Conservation (phyloP, 2,329 filamentous ascomycete species). For the Venturia carpophila region DNA sequence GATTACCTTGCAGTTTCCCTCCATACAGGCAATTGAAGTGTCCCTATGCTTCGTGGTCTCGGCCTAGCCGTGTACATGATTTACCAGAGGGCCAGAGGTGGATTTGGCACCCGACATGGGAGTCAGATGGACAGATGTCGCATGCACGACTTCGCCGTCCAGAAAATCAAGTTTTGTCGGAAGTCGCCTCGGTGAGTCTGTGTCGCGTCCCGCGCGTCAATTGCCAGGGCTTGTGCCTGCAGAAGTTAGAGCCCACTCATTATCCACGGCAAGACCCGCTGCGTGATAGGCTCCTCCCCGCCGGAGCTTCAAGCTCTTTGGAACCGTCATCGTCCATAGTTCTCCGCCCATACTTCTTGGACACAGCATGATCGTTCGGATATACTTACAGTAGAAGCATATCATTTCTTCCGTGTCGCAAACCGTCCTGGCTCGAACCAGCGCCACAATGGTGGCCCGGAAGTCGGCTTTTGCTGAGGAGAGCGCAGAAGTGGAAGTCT, state of each 20-base stretch:
- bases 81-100: background rate
- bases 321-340: background rate
- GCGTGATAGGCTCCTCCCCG: background rate
- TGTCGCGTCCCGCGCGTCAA: background rate
- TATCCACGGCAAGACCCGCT: background rate
- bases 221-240: background rate
- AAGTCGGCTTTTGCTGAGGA: slow-evolving; percentile 53
- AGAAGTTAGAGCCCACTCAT: background rate
- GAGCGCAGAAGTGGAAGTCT: slow-evolving; percentile 59
- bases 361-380: background rate
- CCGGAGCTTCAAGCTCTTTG: background rate
- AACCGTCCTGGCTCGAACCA: background rate
- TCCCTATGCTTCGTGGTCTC: background rate
- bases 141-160: background rate
- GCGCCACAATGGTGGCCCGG: slow-evolving; percentile 17
- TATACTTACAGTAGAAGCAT: background rate
- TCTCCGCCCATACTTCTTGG: background rate
- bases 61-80: slow-evolving; percentile 1
- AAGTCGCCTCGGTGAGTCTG: no score
- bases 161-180: background rate
- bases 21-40: no score
- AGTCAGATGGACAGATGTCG: background rate
- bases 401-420: background rate
- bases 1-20: background rate
- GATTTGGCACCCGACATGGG: background rate